Evolutionary conservation across 2,329 filamentous ascomycete species (phyloP), one percentile per base, ranked within the genome.

Genomic region (Monascus ruber): DNA sequence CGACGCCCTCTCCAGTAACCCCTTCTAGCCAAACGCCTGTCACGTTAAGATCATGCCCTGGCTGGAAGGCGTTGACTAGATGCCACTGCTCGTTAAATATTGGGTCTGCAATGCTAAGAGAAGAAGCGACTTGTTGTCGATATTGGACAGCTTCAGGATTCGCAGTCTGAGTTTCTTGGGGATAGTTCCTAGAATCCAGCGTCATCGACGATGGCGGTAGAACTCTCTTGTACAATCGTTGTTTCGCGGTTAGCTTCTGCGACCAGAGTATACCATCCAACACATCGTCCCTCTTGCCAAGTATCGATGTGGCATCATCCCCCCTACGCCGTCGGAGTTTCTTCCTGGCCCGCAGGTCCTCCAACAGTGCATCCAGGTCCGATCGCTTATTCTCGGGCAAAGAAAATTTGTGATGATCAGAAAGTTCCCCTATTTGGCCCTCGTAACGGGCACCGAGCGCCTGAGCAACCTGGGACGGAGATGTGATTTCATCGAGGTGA

Each of bases 41-140:
- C n/a, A 96, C 87, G 54, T 98, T 98, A 54, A 98, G 76, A 59
- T 98, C 91, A 63, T 96, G 85, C 5, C 88, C 89, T 1, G 78
- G 58, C 51, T 94, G 79, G 5, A 83, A 59, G 0, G 83, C 72
- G 58, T 98, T 98, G 68, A 83, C 81, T 35, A 98, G 69, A 71
- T 98, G 91, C 91, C 91, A 98, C 64, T 98, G 91, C 41, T 93
- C 83, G 33, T 75, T 71, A 64, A 96, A 98, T 38, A 94, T 94
- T 11, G 91, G 91, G 54, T 98, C 91, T 27, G 69, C 62, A 47
- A 98, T 96, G 9, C 71, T 70, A n/a, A 98, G 70, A 2, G 71
- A 67, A 37, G 71, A 62, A 48, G 79, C 79, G 35, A 93, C 66
- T 4, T 72, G 62, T 36, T 73, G 61, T 49, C 83, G 79, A 44